Evolutionary conservation across 1,284 basidiomycete genomes (phyloP), one percentile per base, ranked within the genome.

Genomic region (Pseudozyma sp.): DNA sequence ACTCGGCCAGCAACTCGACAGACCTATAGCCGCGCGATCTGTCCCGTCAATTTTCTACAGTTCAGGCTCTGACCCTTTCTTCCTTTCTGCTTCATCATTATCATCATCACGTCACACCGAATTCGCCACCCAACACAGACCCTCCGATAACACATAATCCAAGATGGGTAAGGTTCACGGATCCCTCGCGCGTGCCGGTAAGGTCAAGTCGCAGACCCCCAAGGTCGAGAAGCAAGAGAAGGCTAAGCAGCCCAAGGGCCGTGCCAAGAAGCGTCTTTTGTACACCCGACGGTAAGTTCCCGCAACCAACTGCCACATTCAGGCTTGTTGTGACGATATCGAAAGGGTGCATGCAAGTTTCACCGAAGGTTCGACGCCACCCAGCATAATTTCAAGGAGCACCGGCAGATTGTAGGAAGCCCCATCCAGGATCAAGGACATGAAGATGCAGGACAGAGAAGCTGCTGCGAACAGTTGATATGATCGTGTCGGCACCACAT

Each of bases 111-210:
- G 43, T 25, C 43, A 1, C 12, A 43, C 13, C 31, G 2, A 19
- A 35, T 25, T 47, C 25, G 25, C 25, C 25, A 31, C 34, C 11
- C 25, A 1, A 39, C 36, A 60, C 68, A 70, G 63, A 61, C 64
- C 59, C 58, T 65, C 60, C 69, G 57, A 65, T 70, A 74, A 70
- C 59, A 72, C 65, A 71, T 69, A 75, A 58, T 68, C 53, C 78
- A 83, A 76, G 53, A 88, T 88, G 88, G 88, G 88, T 85, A 88
- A 88, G 86, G 96, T 97, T 89, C 95, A 98, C 93, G 95, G 96
- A 88, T 97, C 95, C 86, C 94, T 98, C 89, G 95, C 95, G 88
- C 95, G 96, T 91, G 95, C 95, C 87, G 95, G 95, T 88, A 97
- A 98, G 91, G 95, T 98, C 90, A 97, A 94, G 89, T 93, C 92